Conservation (phyloP, 768 basidiomycete species). For the Collybiopsis confluens region DNA sequence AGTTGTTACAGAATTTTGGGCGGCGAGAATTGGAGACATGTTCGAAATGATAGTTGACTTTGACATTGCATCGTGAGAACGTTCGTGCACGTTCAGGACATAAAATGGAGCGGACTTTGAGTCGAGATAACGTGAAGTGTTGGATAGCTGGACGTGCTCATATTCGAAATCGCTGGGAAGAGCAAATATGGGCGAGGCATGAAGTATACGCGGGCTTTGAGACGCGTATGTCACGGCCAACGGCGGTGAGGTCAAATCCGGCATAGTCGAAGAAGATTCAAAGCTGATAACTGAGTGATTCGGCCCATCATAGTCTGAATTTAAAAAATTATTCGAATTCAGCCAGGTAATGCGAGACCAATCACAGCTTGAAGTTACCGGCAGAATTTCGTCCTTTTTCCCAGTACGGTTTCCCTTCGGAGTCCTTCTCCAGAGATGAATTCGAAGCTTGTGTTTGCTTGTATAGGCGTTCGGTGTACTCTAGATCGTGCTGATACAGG, state of each 20-base stretch:
- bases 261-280: not conserved
- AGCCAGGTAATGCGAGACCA: no score
- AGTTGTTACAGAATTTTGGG: no score
- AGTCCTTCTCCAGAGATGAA: not conserved
- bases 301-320: not conserved
- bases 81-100: no score
- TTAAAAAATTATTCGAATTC: not conserved
- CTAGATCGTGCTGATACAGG: not conserved
- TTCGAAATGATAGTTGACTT: no score
- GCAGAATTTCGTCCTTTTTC: no score
- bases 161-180: not conserved
- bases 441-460: not conserved
- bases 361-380: not conserved
- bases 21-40: no score
- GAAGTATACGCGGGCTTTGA: not conserved
- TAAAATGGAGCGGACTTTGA: not conserved
- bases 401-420: no score
- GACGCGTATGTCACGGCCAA: slow-evolving; percentile 1
- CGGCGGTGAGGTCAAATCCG: not conserved
- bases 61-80: no score
- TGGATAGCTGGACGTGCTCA: not conserved
- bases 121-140: not conserved
- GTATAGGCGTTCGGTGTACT: not conserved
- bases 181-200: not conserved
- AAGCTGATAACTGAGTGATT: not conserved